Percentiles rank a stretch among this genome's conserved stretches.
These are phyloP conservation scores for Cercospora sojina DNA, from an alignment of 2,329 filamentous ascomycete species.

Conservation along the genomic window DNA sequence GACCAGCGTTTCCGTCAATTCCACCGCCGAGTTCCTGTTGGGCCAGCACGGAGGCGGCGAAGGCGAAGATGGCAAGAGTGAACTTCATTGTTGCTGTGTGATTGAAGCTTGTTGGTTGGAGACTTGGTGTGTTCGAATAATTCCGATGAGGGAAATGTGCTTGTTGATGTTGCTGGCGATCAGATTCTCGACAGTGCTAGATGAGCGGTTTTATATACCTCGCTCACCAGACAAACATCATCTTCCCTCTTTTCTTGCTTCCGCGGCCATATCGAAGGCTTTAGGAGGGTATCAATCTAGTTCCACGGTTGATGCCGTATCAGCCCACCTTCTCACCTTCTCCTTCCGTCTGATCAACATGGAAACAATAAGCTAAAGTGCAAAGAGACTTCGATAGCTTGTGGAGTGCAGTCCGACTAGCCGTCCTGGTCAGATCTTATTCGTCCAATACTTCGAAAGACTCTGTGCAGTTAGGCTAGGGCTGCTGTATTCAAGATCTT, in stretches of 20 bases:
- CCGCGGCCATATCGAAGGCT: background rate
- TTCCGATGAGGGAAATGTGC: background rate
- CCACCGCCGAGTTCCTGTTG: slow-evolving; percentile 22
- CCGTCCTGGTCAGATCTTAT: background rate
- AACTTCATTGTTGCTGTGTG: slow-evolving; percentile 6
- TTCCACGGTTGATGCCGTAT: background rate
- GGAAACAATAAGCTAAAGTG: background rate
- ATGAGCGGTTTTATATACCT: background rate
- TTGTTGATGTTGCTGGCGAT: background rate
- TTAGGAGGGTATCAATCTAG: background rate
- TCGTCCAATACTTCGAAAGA: background rate
- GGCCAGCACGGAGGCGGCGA: slow-evolving; percentile 5
- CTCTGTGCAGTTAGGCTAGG: background rate
- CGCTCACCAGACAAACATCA: background rate
- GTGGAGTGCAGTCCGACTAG: background rate
- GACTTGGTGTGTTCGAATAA: background rate
- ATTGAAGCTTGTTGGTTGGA: background rate
- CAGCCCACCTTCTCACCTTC: background rate
- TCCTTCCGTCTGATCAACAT: background rate
- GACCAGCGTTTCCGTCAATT: slow-evolving; percentile 14
- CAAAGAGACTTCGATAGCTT: background rate
- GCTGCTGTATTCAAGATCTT: background rate
- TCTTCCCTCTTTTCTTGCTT: background rate
- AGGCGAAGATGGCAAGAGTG: slow-evolving; percentile 1
- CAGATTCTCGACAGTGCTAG: background rate